A percentile compares a stretch with the other conserved stretches of the same genome.
These are phyloP conservation scores for Neonectria sp. DNA, from an alignment of 2,329 filamentous ascomycete genomes.

Conservation along the genomic window DNA sequence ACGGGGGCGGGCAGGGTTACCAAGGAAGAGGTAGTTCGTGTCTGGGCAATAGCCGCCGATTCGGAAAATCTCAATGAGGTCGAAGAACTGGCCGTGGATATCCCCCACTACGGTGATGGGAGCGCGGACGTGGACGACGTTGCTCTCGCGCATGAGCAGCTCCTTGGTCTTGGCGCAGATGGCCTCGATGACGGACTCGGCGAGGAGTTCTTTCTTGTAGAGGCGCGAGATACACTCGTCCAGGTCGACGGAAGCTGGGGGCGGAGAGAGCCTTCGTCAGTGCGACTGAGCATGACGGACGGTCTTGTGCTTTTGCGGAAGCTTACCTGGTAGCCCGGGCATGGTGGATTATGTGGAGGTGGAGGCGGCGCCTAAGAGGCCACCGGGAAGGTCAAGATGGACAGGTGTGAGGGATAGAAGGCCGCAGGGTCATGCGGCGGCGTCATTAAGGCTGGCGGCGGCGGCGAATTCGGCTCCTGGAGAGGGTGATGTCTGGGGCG, in stretches of 20 bases:
- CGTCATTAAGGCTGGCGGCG: conserved; percentile 60
- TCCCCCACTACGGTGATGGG: conserved; percentile 98
- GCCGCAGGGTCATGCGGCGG: conserved; percentile 49
- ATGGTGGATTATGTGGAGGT: conserved; percentile 55
- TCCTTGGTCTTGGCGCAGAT: conserved; percentile 99
- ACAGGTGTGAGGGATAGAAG: conserved; percentile 28
- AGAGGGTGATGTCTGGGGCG: conserved; percentile 54
- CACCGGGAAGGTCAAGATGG: conserved; percentile 25
- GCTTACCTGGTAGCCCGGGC: conserved; percentile 71
- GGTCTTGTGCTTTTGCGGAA: conserved; percentile 1
- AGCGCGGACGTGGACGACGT: conserved; percentile 96
- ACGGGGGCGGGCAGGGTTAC: conserved; percentile 61
- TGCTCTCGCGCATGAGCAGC: conserved; percentile 99
- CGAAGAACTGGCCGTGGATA: conserved; percentile 99
- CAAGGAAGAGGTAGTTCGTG: conserved; percentile 98
- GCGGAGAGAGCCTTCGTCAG: conserved; percentile 33
- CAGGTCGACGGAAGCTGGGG: conserved; percentile 90
- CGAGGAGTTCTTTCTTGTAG: conserved; percentile 96
- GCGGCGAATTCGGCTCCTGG: conserved; percentile 53
- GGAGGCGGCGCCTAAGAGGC: conserved; percentile 9
- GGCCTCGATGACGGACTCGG: conserved; percentile 98
- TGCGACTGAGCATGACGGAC: conserved; percentile 14
- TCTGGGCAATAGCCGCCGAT: conserved; percentile 98
- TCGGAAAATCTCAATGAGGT: conserved; percentile 99
- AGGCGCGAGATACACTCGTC: conserved; percentile 98